A percentile compares a stretch with the other conserved stretches of the same genome.
phyloP scores from a whole-genome alignment of 768 basidiomycete species.

The Suillus luteus region DNA sequence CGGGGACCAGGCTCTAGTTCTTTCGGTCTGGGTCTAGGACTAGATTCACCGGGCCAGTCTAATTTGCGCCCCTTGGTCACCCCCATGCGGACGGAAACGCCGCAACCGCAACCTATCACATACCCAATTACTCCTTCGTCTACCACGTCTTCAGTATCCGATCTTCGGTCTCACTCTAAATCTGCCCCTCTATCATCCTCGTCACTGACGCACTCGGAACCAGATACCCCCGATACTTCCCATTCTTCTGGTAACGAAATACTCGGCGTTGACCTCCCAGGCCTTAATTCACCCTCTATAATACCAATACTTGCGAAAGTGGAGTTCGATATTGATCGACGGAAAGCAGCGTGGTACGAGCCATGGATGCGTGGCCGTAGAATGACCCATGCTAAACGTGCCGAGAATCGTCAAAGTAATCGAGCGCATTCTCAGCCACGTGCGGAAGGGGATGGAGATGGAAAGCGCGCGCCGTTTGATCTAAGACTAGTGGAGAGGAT shows the following conservation, averaged over 20 bases:
- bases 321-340: constrained; percentile 89
- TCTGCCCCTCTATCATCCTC: constrained; percentile 51
- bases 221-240: constrained; percentile 60
- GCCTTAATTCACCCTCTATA: constrained; percentile 60
- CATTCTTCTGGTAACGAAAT: constrained; percentile 39
- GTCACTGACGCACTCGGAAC: constrained; percentile 41
- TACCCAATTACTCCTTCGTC: constrained; percentile 37
- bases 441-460: constrained; percentile 27
- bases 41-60: constrained; percentile 34
- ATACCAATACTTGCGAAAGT: constrained; percentile 91
- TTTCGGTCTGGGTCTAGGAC: constrained; percentile 46
- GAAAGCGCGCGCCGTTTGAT: constrained; percentile 45
- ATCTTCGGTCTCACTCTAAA: constrained; percentile 47
- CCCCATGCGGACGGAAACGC: constrained; percentile 38
- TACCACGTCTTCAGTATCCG: constrained; percentile 56
- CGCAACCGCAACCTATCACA: constrained; percentile 37
- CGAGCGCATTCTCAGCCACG: constrained; percentile 25
- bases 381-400: constrained; percentile 59
- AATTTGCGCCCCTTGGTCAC: constrained; percentile 52
- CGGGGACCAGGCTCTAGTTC: constrained; percentile 41
- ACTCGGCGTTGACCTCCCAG: constrained; percentile 63
- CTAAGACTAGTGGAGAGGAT: constrained; percentile 54
- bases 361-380: constrained; percentile 74
- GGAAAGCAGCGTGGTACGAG: constrained; percentile 83
- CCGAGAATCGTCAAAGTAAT: constrained; percentile 42